Evolutionary conservation across 2,329 filamentous ascomycete species (phyloP), one percentile per base, ranked within the genome.

Genomic region (Diaporthe sp.): DNA sequence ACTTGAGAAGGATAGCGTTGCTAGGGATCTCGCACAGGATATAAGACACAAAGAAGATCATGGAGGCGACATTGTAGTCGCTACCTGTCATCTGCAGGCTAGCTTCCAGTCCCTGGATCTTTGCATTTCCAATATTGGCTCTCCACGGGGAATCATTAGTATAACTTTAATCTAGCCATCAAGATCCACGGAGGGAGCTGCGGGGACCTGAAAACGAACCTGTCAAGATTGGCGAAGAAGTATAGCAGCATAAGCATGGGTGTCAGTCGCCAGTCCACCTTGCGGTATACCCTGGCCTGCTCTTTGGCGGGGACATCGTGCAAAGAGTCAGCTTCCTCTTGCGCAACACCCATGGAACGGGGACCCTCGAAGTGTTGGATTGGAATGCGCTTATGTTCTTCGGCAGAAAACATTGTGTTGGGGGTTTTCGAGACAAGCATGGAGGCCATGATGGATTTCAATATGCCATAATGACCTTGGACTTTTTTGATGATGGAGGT

Each of bases 231-330:
- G 76, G 87, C 89, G 4, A 86, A 85, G 31, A 92, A 79, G 77
- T 90, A 92, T 6, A 90, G 85, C 61, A 90, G 81, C 85, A 89
- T 90, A 74, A 91, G 88, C 73, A 90, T 86, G 69, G 82, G 82
- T 4, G 81, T 79, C 15, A 83, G 79, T 46, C 77, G 79, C 19
- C 77, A 42, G 67, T 83, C 82, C 8, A 83, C 78, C 75, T 83
- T 83, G 67, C 49, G 49, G 34, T 70, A 77, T 28, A 82, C 72
- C 2, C 73, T 78, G 28, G 6, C 9, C 55, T 58, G 55, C 55
- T 58, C 55, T n/a, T n/a, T 39, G 17, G 28, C 8, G 19, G 31
- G 13, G 28, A 58, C 31, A 37, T 37, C 19, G 1, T 58, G 17
- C 31, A 58, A 2, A 13, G 3, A 13, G 1, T 37, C 55, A 6